Base-by-base conservation (phyloP, 176 grass and related monocot genomes). In the Hyparrhenia diplandra region DNA sequence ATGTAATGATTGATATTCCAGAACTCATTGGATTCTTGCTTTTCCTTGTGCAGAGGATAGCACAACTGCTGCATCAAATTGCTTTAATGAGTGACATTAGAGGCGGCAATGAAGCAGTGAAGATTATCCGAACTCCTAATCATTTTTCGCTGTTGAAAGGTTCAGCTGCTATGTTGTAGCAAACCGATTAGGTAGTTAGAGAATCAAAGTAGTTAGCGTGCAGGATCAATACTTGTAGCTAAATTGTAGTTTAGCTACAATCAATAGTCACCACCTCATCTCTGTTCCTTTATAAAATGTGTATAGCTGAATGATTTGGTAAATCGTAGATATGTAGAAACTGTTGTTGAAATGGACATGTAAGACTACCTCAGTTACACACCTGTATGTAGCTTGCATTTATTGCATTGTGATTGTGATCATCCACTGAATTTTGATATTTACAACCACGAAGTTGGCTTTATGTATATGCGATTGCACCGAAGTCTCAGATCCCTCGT, bases 61-160 rank as follows among this genome's bases (percentile, higher is more conserved):
- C 87, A 1, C 87, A 89, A 60, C 87, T 85, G 52, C 66, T 89
- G 46, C 87, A 85, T 82, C 87, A 89, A 85, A 89, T 89, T 78
- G 87, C 78, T 77, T 72, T 85, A 65, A 71, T 82, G 77, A 85
- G 78, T 78, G 87, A 89, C 58, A 73, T 82, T 21, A 82, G 67
- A 89, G 72, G 73, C 8, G 29, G 83, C n/a, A 65, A 67, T 14
- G 83, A 89, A 77, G 78, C 78, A 31, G 8, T 67, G 57, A 85
- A 77, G 80, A 77, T 85, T 24, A 81, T 82, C 64, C 64, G 21
- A 89, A 32, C 40, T 43, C 82, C 13, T 85, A 75, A 85, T 35
- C 16, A 5, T 76, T n/a, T n/a, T 71, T 20, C 42, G 14, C 27
- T 52, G 24, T 62, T 13, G 23, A 27, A 73, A 70, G 9, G 20